phyloP scores from a whole-genome alignment of 352 stramenopile species.

The Pythium pyrilobum region DNA sequence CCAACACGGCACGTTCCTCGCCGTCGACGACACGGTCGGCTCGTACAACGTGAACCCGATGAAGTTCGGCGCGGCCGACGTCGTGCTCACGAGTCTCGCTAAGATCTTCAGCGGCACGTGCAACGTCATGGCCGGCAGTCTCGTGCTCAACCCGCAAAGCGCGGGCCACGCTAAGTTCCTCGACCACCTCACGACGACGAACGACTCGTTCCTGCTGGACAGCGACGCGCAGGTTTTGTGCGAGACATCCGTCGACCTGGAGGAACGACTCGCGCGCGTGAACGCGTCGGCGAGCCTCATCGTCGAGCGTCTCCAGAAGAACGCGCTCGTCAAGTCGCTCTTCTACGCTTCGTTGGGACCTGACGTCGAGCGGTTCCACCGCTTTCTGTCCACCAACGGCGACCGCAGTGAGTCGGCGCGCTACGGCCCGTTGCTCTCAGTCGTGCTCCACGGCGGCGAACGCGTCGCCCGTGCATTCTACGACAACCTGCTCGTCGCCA shows the following conservation, averaged over 20 bases:
- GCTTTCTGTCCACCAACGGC: constrained; percentile 32
- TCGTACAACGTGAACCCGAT: constrained; percentile 91
- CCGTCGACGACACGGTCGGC: constrained; percentile 89
- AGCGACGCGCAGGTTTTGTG: constrained; percentile 51
- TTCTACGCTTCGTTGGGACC: constrained; percentile 77
- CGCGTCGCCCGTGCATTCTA: constrained; percentile 83
- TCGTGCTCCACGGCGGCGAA: constrained; percentile 76
- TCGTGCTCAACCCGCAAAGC: constrained; percentile 82
- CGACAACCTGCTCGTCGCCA: constrained; percentile 78
- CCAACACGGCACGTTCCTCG: constrained; percentile 78
- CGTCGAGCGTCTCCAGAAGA: constrained; percentile 53
- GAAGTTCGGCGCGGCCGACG: constrained; percentile 65
- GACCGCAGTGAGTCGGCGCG: constrained; percentile 21
- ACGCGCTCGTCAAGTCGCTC: constrained; percentile 77
- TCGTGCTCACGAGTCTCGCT: constrained; percentile 89
- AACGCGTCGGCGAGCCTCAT: constrained; percentile 80
- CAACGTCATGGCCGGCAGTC: constrained; percentile 89
- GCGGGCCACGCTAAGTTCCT: constrained; percentile 38
- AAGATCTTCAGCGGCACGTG: constrained; percentile 92
- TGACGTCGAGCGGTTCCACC: constrained; percentile 56
- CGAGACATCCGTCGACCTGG: constrained; percentile 57
- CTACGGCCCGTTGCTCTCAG: constrained; percentile 87
- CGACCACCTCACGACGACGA: constrained; percentile 19
- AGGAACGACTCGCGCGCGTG: constrained; percentile 58
- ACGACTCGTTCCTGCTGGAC: constrained; percentile 62